These are phyloP conservation scores for Biscogniauxia marginata DNA, from an alignment of 2,329 filamentous ascomycete genomes.

Conservation along the genomic window DNA sequence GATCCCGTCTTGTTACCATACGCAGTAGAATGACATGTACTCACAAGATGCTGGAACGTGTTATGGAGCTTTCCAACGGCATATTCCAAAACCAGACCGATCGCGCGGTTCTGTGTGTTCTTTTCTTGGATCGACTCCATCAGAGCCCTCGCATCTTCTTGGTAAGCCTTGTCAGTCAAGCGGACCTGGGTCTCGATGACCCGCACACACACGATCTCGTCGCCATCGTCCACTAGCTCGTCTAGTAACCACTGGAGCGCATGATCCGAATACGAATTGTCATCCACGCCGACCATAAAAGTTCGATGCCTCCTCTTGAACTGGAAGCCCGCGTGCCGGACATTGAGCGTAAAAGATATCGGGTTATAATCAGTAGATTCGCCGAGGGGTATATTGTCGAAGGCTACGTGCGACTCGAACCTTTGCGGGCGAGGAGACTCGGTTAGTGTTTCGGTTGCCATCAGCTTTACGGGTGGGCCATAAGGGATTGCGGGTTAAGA, in stretches of 20 bases:
- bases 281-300: conserved; percentile 87
- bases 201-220: conserved; percentile 86
- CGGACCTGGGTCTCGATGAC: conserved; percentile 83
- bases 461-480: conserved; percentile 15
- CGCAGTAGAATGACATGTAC: conserved; percentile 29
- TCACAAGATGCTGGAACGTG: conserved; percentile 85
- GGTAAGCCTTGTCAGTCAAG: conserved; percentile 66
- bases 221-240: conserved; percentile 88
- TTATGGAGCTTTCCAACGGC: conserved; percentile 86
- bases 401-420: conserved; percentile 59
- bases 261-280: conserved; percentile 89
- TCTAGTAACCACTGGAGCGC: conserved; percentile 90
- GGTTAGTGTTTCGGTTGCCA: conserved; percentile 35
- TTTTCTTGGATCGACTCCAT: conserved; percentile 76
- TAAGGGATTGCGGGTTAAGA: conserved; percentile 5
- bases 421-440: conserved; percentile 41
- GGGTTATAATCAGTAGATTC: conserved; percentile 60
- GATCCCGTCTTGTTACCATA: background rate
- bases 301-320: conserved; percentile 78
- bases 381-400: conserved; percentile 58
- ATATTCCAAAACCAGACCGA: conserved; percentile 83
- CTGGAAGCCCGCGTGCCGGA: conserved; percentile 83
- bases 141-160: conserved; percentile 70
- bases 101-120: conserved; percentile 76
- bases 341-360: conserved; percentile 75